A percentile compares a stretch with the other conserved stretches of the same genome.
Evolutionary conservation across 176 grass and related monocot species (phyloP).

Genomic region (Triticum monococcum): DNA sequence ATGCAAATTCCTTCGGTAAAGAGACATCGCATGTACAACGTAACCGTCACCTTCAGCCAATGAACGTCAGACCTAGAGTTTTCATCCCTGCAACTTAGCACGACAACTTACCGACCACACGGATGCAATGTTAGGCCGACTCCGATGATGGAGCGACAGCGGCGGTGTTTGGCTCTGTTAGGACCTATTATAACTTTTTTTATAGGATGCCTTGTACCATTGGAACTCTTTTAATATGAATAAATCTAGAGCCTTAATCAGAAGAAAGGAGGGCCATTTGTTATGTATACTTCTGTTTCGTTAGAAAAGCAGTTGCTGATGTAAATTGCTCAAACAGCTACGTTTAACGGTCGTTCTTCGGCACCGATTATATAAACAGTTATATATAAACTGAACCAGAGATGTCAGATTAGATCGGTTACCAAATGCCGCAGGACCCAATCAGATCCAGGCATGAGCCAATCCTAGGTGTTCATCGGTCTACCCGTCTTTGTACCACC

Average conservation of each 20-base stretch:
- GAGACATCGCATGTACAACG: too few relatives aligned
- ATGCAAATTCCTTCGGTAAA: too few relatives aligned
- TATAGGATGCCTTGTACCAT: neutral
- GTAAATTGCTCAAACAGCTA: neutral
- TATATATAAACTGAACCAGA: neutral
- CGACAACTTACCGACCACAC: neutral
- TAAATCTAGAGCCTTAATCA: too few relatives aligned
- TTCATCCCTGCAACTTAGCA: neutral
- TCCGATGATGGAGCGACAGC: neutral
- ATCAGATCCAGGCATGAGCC: neutral
- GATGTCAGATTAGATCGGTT: neutral
- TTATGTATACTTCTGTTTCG: neutral
- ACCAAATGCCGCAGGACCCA: slow-evolving; percentile 15
- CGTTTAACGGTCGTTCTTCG: neutral
- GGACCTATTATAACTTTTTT: neutral
- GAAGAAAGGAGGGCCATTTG: too few relatives aligned
- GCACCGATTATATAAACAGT: neutral
- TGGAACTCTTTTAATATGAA: neutral
- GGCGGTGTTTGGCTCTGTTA: neutral
- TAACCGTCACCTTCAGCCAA: too few relatives aligned
- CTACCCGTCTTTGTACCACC: slow-evolving; percentile 30
- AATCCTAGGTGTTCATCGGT: slow-evolving; percentile 29
- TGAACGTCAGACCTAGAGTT: too few relatives aligned
- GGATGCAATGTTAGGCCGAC: neutral
- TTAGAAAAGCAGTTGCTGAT: slow-evolving; percentile 2